These are phyloP conservation scores for Calonectria ilicicola DNA, from an alignment of 2,329 filamentous ascomycete species.

Conservation along the genomic window DNA sequence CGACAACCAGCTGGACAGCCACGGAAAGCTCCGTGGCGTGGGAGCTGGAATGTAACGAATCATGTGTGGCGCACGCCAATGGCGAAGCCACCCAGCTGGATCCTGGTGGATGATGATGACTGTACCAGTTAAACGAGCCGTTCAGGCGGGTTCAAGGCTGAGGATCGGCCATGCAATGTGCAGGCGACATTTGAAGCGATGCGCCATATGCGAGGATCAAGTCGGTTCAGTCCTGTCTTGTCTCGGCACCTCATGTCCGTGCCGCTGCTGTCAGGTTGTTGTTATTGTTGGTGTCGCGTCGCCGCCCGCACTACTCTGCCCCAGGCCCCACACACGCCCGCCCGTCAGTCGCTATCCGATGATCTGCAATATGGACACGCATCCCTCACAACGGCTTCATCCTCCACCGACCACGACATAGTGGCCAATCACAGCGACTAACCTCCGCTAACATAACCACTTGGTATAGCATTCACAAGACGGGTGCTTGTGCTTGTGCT, in stretches of 20 bases:
- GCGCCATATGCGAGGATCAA: no score
- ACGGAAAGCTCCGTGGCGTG: neutral
- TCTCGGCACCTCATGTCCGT: no score
- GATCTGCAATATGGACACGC: no score
- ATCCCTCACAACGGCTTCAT: neutral
- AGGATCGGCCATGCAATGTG: no score
- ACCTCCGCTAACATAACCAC: neutral
- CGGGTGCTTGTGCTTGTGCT: no score
- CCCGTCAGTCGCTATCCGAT: neutral
- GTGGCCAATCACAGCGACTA: neutral
- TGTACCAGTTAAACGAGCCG: neutral
- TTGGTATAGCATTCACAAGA: no score
- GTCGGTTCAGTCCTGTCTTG: no score
- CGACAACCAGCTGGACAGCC: no score
- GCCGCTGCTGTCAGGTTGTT: no score
- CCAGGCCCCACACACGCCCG: neutral
- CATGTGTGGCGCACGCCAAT: neutral
- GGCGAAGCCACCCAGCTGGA: neutral
- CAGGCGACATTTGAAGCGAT: no score
- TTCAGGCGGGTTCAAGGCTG: neutral
- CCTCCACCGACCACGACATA: neutral
- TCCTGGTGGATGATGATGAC: no score
- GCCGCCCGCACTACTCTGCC: no score
- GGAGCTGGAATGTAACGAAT: neutral
- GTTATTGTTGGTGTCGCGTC: neutral